Base-by-base conservation (phyloP, 345 rosid genomes). In the Rhizophora apiculata region DNA sequence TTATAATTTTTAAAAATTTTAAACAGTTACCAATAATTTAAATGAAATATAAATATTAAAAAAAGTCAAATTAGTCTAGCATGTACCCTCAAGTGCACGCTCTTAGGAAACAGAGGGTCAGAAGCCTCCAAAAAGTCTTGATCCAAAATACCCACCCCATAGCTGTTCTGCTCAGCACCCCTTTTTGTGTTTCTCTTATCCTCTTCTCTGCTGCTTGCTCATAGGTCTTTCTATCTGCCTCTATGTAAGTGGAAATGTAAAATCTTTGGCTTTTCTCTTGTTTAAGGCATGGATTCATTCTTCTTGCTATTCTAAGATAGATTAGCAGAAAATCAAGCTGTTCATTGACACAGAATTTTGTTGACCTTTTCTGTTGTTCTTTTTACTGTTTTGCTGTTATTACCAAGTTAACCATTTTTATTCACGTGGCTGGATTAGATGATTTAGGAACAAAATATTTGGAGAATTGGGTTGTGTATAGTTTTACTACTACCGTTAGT, bases 341-440 rank as follows among this genome's bases (percentile, higher is more conserved):
- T 6, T n/a, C 34, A 39, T 24, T 27, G 39, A 57, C 20, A 43
- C 32, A 29, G 69, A 29, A 24, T 13, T 66, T 54, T 69, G 65
- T 69, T 72, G 73, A 77, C 65, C 39, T 26, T 2, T 60, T 63
- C 9, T 54, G 60, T 62, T 51, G 60, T 65, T 31, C 11, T 59
- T 56, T 39, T 71, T 36, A 27, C 27, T 5, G 20, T 59, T 59
- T 32, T 13, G 39, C 57, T 34, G 52, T 57, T 32, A 24, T 29
- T 21, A 24, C 57, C 32, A n/a, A 30, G 57, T 29, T 63, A 20
- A 31, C 52, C 24, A 9, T 3, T 64, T 22, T 76, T 27, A 8
- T 62, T 64, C 46, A 29, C 27, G 18, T 60, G 68, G 19, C 21
- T 49, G 10, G 54, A 37, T 6, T 6, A 16, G 27, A 37, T 39